Evolutionary conservation across 257 asterid species (phyloP), one percentile per base, ranked within the genome.

Genomic region (Solanum habrochaites): DNA sequence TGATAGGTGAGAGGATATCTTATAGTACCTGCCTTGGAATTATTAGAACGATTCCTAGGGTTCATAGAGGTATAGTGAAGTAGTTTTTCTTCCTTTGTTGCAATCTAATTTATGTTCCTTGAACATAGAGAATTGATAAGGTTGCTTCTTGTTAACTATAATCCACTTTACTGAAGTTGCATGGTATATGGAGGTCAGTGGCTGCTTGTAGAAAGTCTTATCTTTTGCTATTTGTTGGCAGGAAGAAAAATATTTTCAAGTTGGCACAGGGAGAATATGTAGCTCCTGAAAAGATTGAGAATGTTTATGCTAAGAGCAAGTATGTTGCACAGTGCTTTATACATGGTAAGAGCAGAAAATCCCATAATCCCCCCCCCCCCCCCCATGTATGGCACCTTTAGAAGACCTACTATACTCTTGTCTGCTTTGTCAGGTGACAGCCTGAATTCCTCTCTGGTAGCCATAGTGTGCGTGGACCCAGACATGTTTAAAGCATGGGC

Each of bases 271-370:
- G 98, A 4, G 98, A 95, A 93, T 96, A 96, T 90, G 91, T 95
- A 88, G 98, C 99, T 20, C 98, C 99, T 8, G 98, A 96, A 93
- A 96, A 96, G 92, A 93, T 96, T 56, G 99, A 96, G 91, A 96
- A 93, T 86, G 96, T 95, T 81, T 96, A 96, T 89, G 98, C 98
- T 60, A 95, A 93, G 91, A 94, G 98, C 93, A 96, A 92, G 88
- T 96, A 93, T 86, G 88, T 95, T 69, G 95, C 98, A 3, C 99
- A 96, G 89, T 96, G 99, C 90, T 96, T 96, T 78, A 90, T 96
- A 82, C 89, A 95, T 75, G 99, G 99, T 96, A 91, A 88, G 96
- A 87, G 2, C 82, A 23, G 32, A 74, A 13, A 10, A 21, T 10
- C 20, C 29, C 29, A 32, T 32, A 32, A 32, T 32, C 5, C 1